Base-by-base conservation (phyloP, 2,329 filamentous ascomycete genomes). In the Sordariomycetes sp. region DNA sequence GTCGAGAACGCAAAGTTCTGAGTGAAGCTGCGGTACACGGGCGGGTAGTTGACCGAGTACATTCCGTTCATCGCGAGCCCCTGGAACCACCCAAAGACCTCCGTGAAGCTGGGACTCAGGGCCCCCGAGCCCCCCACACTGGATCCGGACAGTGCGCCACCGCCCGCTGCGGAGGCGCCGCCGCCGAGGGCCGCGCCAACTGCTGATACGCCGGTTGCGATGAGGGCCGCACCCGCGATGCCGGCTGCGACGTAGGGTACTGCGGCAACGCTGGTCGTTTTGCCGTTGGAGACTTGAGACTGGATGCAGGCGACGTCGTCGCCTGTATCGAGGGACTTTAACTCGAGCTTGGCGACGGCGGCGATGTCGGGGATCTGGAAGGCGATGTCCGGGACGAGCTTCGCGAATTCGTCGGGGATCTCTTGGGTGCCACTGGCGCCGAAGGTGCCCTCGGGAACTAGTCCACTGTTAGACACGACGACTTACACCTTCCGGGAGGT, bases 31-130 rank as follows among this genome's bases (percentile, higher is more conserved):
- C 85, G 83, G 74, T 97, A 97, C 42, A 97, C 84, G 39, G 82
- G 76, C 3, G 94, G 94, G 63, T 96, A 90, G 64, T 85, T 82
- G 64, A 95, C 91, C 59, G 89, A 95, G 68, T 96, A 78, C 94
- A 97, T 97, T 62, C 94, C 91, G 70, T 94, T 96, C 76, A 94
- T 87, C 32, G 94, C 90, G 77, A 97, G 87, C 54, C 87, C 86
- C 71, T 97, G 91, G 70, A 97, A 96, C 82, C 89, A 95, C 60
- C 86, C 84, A 62, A 96, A 80, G 53, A 95, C 84, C 66, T 96
- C 89, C 52, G 78, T 79, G 68, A 97, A 96, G 56, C 86, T 89
- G 28, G 94, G 94, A 64, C 89, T 94, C 48, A 85, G 76, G 12
- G 86, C 78, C 2, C 82, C 77, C 13, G 77, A 76, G 15, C 85